phyloP scores from a whole-genome alignment of 2,329 filamentous ascomycete species.

The Sporothrix euskadiensis region DNA sequence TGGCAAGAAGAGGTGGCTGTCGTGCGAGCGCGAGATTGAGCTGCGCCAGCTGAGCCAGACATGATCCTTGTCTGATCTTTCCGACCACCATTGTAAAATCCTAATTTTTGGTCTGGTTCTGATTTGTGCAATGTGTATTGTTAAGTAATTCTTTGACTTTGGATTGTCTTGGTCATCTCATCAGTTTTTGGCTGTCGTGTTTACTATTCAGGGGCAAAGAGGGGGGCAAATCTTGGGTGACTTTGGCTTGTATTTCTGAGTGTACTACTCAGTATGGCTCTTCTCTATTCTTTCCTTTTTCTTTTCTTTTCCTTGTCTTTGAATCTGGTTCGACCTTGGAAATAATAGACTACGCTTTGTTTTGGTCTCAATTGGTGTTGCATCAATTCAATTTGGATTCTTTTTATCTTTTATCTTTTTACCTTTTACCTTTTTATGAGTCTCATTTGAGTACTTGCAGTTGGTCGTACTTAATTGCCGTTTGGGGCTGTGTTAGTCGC shows the following conservation, averaged over 20 bases:
- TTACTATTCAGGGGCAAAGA: constrained; percentile 9
- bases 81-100: neutral
- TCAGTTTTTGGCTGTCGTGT: neutral
- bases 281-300: neutral
- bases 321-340: constrained; percentile 4
- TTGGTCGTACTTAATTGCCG: neutral
- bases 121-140: neutral
- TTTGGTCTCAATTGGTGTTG: neutral
- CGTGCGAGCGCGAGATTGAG: constrained; percentile 32
- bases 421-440: neutral
- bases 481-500: constrained; percentile 12
- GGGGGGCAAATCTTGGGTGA: neutral
- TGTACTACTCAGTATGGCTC: neutral
- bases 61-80: constrained; percentile 12
- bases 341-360: neutral
- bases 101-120: neutral
- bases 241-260: neutral
- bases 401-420: neutral
- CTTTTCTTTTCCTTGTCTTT: neutral
- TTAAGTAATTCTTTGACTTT: neutral
- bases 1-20: constrained; percentile 72
- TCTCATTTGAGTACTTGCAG: neutral
- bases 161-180: neutral
- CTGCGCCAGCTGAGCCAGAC: constrained; percentile 30
- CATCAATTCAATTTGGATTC: neutral